phyloP scores from a whole-genome alignment of 495 filamentous ascomycete species.

The Bombardia bombarda region DNA sequence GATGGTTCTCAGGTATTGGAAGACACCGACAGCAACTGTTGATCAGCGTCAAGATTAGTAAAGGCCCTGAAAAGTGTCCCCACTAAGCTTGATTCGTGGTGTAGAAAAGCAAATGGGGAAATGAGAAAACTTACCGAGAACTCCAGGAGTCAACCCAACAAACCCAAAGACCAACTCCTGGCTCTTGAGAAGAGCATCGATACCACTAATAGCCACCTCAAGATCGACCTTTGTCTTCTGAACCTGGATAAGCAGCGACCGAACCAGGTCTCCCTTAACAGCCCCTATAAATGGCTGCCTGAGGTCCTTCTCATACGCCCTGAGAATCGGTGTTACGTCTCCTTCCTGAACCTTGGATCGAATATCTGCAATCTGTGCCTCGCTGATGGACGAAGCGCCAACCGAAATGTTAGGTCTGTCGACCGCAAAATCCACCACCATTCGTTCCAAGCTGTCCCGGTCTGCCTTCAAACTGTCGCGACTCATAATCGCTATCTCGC shows the following conservation, averaged over 20 bases:
- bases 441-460: constrained; percentile 83
- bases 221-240: constrained; percentile 99
- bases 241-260: constrained; percentile 87
- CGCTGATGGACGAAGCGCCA: constrained; percentile 34
- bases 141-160: constrained; percentile 81
- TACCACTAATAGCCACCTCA: constrained; percentile 89
- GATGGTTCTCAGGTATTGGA: constrained; percentile 60
- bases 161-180: constrained; percentile 98
- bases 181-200: constrained; percentile 85
- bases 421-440: constrained; percentile 91
- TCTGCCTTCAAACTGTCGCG: constrained; percentile 82
- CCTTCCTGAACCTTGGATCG: constrained; percentile 75
- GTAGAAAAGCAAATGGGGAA: too few relatives aligned
- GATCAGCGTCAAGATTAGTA: constrained; percentile 7
- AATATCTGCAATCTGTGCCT: constrained; percentile 60
- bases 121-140: constrained; percentile 43
- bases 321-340: constrained; percentile 84
- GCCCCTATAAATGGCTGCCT: constrained; percentile 70
- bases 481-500: constrained; percentile 93
- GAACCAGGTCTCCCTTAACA: constrained; percentile 75
- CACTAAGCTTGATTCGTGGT: neutral
- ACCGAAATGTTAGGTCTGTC: constrained; percentile 56
- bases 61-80: neutral
- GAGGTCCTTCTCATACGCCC: constrained; percentile 83
- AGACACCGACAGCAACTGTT: constrained; percentile 60